Evolutionary conservation across 2,329 filamentous ascomycete species (phyloP), one percentile per base, ranked within the genome.

Genomic region (Paecilomyces sp.): DNA sequence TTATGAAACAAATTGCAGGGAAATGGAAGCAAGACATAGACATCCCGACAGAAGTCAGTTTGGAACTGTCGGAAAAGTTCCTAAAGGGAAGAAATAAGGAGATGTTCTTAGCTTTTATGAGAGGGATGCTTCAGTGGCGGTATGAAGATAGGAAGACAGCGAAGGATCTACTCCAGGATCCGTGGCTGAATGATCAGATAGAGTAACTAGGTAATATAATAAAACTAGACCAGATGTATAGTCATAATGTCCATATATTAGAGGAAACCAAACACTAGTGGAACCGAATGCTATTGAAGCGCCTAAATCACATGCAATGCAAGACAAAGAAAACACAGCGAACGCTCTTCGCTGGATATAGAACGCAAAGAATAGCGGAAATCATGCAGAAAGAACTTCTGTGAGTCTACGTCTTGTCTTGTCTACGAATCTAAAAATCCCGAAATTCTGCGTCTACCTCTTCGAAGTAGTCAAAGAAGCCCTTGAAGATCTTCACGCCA

Each of bases 381-480:
- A 18, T 4, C 41, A 22, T 18, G 41, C 41, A 47, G 41, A 47
- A 47, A 18, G 41, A 47, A 47, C 15, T 8, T 15, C 18, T 8
- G 41, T n/a, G 18, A 18, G 41, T 47, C 41, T 47, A 47, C 18
- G 41, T 47, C 41, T 47, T 28, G 25, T 28, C 25, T 28, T 18
- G n/a, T 47, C 41, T 60, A 53, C 24, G 28, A 53, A 25, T 53
- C 57, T 69, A 76, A 57, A 75, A 73, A 22, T 68, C 67, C 12
- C 62, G 62, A 82, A 94, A 96, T 77, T 96, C 90, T 54, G 77
- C 81, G 75, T 97, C 92, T 51, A 97, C 88, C 68, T 83, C 81
- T 80, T 96, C 91, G 80, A 88, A 97, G 63, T 88, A 80, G 68
- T 96, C 91, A 66, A 96, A 83, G 74, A 96, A 96, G 1, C 88